These are phyloP conservation scores for Cryptosporidium ubiquitum DNA, from an alignment of 169 alveolate genomes.

Conservation along the genomic window DNA sequence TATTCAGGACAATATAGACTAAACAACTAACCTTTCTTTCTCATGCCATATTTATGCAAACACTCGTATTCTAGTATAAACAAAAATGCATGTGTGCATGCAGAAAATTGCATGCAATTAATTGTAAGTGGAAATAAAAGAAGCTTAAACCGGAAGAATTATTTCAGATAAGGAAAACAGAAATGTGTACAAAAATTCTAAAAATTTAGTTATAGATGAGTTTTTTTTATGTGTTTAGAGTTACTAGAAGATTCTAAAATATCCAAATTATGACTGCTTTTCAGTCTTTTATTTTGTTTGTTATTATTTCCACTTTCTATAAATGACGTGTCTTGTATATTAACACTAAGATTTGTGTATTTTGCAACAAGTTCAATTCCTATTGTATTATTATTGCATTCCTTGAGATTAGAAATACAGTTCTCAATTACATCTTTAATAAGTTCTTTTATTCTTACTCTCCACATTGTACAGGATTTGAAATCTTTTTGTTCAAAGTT, in stretches of 20 bases:
- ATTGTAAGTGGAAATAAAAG: background rate
- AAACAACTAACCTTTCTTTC: background rate
- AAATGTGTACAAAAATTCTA: background rate
- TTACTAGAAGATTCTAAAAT: background rate
- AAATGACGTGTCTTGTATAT: background rate
- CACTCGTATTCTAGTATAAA: background rate
- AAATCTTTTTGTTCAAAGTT: constrained; percentile 19
- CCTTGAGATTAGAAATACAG: constrained; percentile 1
- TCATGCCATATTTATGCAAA: too few relatives aligned
- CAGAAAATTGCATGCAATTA: too few relatives aligned
- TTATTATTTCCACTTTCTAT: background rate
- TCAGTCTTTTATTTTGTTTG: background rate
- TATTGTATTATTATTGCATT: constrained; percentile 9
- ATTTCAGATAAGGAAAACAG: background rate
- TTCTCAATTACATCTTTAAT: constrained; percentile 7
- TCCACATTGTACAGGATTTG: constrained; percentile 39
- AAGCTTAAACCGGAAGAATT: background rate
- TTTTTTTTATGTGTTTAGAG: constrained; percentile 2
- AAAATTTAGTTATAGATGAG: background rate
- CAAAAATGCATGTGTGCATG: background rate
- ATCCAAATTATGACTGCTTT: background rate
- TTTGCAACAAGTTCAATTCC: constrained; percentile 34
- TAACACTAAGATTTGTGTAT: background rate
- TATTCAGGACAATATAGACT: background rate
- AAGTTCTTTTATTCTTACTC: constrained; percentile 23